A percentile compares a stretch with the other conserved stretches of the same genome.
Evolutionary conservation across 2,329 filamentous ascomycete genomes (phyloP).

Genomic region (Xylariales sp.): DNA sequence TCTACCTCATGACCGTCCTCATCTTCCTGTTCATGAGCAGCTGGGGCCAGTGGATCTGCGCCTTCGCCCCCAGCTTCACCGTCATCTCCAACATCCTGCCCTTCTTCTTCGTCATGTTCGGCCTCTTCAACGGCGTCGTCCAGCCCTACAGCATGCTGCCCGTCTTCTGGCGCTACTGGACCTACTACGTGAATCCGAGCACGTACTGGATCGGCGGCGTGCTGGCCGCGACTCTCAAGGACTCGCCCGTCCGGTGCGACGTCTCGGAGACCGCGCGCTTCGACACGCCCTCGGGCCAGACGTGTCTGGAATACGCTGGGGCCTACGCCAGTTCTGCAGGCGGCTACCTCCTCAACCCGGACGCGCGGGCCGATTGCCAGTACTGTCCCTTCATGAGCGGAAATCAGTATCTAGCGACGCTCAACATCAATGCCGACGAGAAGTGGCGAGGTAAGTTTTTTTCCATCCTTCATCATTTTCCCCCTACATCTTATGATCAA

Average conservation of each 20-base stretch:
- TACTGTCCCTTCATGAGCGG: slow-evolving; percentile 73
- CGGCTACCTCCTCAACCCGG: slow-evolving; percentile 73
- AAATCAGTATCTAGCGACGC: slow-evolving; percentile 71
- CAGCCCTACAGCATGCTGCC: slow-evolving; percentile 73
- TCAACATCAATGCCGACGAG: slow-evolving; percentile 63
- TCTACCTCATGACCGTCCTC: slow-evolving; percentile 81
- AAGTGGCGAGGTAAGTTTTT: slow-evolving; percentile 71
- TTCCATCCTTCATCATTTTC: not conserved
- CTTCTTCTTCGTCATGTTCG: slow-evolving; percentile 84
- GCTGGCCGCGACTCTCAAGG: slow-evolving; percentile 70
- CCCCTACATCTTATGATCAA: too few relatives aligned
- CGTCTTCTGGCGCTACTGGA: slow-evolving; percentile 79
- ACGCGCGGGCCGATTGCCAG: slow-evolving; percentile 69
- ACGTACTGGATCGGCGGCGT: slow-evolving; percentile 77
- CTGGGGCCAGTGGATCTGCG: slow-evolving; percentile 88
- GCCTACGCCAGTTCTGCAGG: slow-evolving; percentile 63
- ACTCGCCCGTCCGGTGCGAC: slow-evolving; percentile 61
- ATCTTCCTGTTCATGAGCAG: slow-evolving; percentile 80
- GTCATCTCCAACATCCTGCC: slow-evolving; percentile 81
- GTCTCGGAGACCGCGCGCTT: slow-evolving; percentile 57
- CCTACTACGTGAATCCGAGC: slow-evolving; percentile 75
- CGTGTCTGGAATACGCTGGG: slow-evolving; percentile 73
- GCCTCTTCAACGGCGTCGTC: slow-evolving; percentile 81
- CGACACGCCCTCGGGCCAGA: slow-evolving; percentile 71
- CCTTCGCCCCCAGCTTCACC: slow-evolving; percentile 82